phyloP scores from a whole-genome alignment of 176 grass and related monocot genomes.

The Dendrocalamus sinicus region DNA sequence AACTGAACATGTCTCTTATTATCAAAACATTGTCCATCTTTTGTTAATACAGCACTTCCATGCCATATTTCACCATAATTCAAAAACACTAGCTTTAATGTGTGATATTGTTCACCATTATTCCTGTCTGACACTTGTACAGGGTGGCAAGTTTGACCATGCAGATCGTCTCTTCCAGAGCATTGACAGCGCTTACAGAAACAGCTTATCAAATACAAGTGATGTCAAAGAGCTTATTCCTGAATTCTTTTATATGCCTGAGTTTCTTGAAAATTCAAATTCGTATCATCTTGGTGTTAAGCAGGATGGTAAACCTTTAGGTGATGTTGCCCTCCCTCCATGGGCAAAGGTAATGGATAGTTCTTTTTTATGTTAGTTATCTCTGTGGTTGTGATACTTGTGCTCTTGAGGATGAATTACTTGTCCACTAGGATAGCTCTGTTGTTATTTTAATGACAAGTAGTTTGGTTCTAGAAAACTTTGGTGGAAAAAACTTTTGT shows the following conservation, averaged over 20 bases:
- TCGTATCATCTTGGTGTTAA: conserved; percentile 90
- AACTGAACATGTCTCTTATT: conserved; percentile 14
- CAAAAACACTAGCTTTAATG: conserved; percentile 19
- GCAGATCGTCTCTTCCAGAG: conserved; percentile 97
- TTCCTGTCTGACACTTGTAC: conserved; percentile 34
- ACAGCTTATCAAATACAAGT: conserved; percentile 97
- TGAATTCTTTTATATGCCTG: conserved; percentile 98
- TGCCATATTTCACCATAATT: background rate
- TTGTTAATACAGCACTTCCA: conserved; percentile 29
- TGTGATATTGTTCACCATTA: conserved; percentile 39
- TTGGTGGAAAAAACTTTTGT: conserved; percentile 34
- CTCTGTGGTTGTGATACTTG: conserved; percentile 5
- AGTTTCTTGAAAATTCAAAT: conserved; percentile 96
- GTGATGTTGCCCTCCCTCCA: conserved; percentile 86
- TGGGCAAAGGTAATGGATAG: conserved; percentile 81
- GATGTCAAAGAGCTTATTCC: conserved; percentile 98
- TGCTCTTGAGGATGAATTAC: conserved; percentile 28
- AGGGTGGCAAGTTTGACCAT: conserved; percentile 99
- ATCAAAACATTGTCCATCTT: conserved; percentile 40
- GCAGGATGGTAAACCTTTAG: conserved; percentile 93
- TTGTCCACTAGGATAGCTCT: conserved; percentile 14
- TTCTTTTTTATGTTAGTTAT: background rate
- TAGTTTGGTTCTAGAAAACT: conserved; percentile 15
- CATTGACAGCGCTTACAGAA: conserved; percentile 84
- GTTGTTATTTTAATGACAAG: conserved; percentile 8